Evolutionary conservation across 805 yeast species (phyloP), one percentile per base, ranked within the genome.

Genomic region (Kuraishia capsulata): DNA sequence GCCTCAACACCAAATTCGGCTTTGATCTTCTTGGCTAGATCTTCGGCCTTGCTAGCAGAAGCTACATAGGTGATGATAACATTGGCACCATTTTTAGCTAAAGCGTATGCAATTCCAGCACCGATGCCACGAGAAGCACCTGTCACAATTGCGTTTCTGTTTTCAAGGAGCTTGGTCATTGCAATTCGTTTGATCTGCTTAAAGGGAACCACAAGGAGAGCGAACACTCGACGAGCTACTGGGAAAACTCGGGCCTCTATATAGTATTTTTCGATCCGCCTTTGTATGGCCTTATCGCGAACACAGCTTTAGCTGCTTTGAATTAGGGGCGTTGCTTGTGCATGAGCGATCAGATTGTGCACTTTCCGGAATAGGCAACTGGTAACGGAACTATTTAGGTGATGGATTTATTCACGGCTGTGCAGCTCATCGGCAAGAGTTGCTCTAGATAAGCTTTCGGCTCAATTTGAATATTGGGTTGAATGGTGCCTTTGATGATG

Each of bases 61-160:
- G 41, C 37, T 26, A 39, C 37, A 17, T 40, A 37, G 30, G 44
- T 44, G n/a, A 46, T 39, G 24, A 42, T 46, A 9, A 46, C 45
- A 37, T 45, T 47, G 23, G 47, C 45, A 18, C 46, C 46, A 20
- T 41, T 41, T 26, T 21, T 35, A 6, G 49, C 51, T 3, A 47
- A 36, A 25, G 39, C 45, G 3, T 34, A 30, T 6, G 48, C 47
- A 19, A 43, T 45, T 20, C 38, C 47, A 18, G 33, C 37, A 9
- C 51, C 51, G 32, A 47, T 45, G n/a, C 51, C 51, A n/a, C 49
- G 26, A 11, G 44, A 35, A 19, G 48, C 40, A 33, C 54, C 33
- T 40, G 56, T 33, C n/a, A 44, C 44, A 30, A 44, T 44, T 13
- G 47, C 47, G 29, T 35, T 35, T 19, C 37, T 30, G 24, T 19